phyloP scores from a whole-genome alignment of 345 rosid genomes.

The Carallia brachiata region DNA sequence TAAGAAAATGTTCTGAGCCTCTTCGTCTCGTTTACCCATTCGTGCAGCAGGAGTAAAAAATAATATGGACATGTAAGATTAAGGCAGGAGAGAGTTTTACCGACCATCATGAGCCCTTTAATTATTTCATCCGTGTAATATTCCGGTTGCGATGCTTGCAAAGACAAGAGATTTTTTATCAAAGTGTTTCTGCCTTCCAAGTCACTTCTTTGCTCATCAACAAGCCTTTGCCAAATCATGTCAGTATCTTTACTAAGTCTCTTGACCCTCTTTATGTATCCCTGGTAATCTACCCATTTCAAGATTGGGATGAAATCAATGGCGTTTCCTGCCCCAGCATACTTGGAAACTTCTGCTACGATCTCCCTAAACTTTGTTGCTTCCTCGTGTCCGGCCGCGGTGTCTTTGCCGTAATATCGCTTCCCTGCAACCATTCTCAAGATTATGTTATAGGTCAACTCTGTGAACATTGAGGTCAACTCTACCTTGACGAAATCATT shows the following conservation, averaged over 20 bases:
- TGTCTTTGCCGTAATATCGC: slow-evolving; percentile 43
- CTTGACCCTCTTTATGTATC: slow-evolving; percentile 22
- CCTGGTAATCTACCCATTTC: slow-evolving; percentile 30
- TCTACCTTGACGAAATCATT: slow-evolving; percentile 9
- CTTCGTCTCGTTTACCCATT: no score
- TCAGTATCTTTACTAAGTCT: slow-evolving; percentile 29
- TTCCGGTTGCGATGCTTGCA: slow-evolving; percentile 43
- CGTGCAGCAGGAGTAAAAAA: no score
- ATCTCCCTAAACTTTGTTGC: slow-evolving; percentile 38
- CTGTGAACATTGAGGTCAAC: slow-evolving; percentile 3
- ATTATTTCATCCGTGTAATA: slow-evolving; percentile 44
- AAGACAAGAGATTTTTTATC: slow-evolving; percentile 45
- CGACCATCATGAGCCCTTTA: slow-evolving; percentile 37
- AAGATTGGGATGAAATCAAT: slow-evolving; percentile 49
- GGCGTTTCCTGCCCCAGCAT: slow-evolving; percentile 28
- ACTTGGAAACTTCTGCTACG: slow-evolving; percentile 25
- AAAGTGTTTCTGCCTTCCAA: slow-evolving; percentile 21
- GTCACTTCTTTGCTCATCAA: slow-evolving; percentile 42
- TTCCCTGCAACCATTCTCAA: slow-evolving; percentile 19
- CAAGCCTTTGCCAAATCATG: slow-evolving; percentile 38
- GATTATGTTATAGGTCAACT: slow-evolving; percentile 7
- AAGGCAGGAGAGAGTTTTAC: not conserved
- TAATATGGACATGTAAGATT: not conserved
- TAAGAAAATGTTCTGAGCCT: no score
- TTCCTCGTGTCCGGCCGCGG: slow-evolving; percentile 26